Conservation (phyloP, 805 yeast species). For the Barnettozyma pratensis region DNA sequence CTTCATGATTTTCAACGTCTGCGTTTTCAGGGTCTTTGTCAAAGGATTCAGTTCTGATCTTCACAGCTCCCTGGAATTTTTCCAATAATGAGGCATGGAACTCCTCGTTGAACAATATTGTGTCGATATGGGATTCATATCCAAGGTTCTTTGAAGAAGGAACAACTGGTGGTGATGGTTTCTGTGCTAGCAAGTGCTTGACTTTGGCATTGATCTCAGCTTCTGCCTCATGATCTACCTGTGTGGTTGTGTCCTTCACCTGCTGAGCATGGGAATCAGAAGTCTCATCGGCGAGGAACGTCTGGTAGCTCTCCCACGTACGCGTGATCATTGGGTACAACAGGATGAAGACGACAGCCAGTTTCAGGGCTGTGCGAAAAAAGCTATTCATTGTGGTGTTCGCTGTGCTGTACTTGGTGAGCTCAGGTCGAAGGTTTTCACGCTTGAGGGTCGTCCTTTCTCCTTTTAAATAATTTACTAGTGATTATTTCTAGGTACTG, state of each 20-base stretch:
- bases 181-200: not conserved
- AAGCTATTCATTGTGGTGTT: not conserved
- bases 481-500: no score
- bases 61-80: conserved; percentile 8
- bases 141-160: not conserved
- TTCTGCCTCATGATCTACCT: not conserved
- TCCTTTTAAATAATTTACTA: no score
- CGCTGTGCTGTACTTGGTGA: no score
- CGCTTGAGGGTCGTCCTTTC: no score
- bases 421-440: no score
- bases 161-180: conserved; percentile 3
- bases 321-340: not conserved
- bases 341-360: not conserved
- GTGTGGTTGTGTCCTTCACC: not conserved
- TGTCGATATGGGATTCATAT: not conserved
- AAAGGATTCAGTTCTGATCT: conserved; percentile 5
- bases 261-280: not conserved
- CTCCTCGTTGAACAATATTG: conserved; percentile 1
- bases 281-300: not conserved
- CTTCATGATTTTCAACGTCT: not conserved
- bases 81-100: conserved; percentile 3
- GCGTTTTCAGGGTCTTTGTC: not conserved
- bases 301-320: not conserved
- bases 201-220: conserved; percentile 1
- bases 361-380: not conserved